Evolutionary conservation across 78 protist species (phyloP), one percentile per base, ranked within the genome.

Genomic region (Creolimax fragrantissima): DNA sequence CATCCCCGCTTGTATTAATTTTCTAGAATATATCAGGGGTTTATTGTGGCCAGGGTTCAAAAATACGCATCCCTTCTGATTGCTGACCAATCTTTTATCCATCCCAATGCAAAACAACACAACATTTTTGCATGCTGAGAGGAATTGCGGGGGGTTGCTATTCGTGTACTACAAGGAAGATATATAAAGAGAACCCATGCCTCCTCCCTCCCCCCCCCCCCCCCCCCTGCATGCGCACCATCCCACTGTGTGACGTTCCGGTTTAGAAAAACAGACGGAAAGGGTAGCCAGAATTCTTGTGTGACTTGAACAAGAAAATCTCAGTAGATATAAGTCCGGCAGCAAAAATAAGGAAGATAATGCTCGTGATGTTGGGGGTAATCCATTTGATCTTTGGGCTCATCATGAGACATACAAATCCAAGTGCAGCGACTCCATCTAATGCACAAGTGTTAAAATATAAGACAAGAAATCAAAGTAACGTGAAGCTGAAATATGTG

Each of bases 241-340:
- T 24, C 37, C 74, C 11, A 32, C 24, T 58, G 11, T 1, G 11
- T 0, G 74, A 58, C 11, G 24, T 17, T 58, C 39, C 74, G 74
- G 74, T 58, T 58, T 83, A 83, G 86, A 83, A 2, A 83, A 83
- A 35, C 5, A 83, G 86, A 32, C 35, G 7, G 86, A 83, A 83
- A 6, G 86, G 86, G 7, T 83, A 83, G 86, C 86, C 86, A 36
- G 44, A 36, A 83, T 83, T 83, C 86, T 83, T 83, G 86, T 83
- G 35, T 35, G 6, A 6, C 5, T 41, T 6, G 86, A 39, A 83
- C 44, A 83, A 32, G 86, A 39, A 83, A 32, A 83, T 83, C 42
- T 83, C 74, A 58, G 74, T 58, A 58, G 74, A 24, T 41, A 83
- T 24, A 24, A 6, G 42, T 41, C 7, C 42, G 7, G 86, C 86